phyloP scores from a whole-genome alignment of 2,329 filamentous ascomycete species.

The Paramyrothecium roridum region DNA sequence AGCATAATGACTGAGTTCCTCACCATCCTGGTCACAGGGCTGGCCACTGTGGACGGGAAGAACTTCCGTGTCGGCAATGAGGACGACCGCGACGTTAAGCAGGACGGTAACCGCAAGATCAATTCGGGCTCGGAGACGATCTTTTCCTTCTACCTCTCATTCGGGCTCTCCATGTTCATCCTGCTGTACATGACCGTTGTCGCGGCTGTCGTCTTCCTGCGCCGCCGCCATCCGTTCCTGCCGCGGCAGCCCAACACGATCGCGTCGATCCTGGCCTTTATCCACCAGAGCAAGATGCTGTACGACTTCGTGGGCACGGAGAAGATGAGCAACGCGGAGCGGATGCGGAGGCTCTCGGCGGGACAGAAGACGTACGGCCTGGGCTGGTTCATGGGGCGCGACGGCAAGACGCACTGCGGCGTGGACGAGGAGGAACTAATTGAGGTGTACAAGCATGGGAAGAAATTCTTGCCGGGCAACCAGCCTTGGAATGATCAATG shows the following conservation, averaged over 20 bases:
- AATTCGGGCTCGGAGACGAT: constrained; percentile 58
- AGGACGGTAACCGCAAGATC: constrained; percentile 21
- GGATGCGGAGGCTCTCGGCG: constrained; percentile 56
- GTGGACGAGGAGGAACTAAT: constrained; percentile 73
- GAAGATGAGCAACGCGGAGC: constrained; percentile 56
- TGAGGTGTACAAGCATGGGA: constrained; percentile 62
- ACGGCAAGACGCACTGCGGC: constrained; percentile 71
- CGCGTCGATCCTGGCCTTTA: constrained; percentile 70
- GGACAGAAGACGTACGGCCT: constrained; percentile 65
- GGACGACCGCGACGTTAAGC: constrained; percentile 3
- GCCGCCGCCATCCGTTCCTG: constrained; percentile 66
- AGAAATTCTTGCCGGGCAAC: constrained; percentile 44
- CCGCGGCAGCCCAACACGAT: constrained; percentile 79
- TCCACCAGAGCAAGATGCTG: constrained; percentile 79
- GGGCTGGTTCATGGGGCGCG: constrained; percentile 73
- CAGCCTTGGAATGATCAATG: constrained; percentile 48
- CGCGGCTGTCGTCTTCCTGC: constrained; percentile 56
- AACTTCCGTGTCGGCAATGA: constrained; percentile 44
- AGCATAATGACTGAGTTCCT: constrained; percentile 71
- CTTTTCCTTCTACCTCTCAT: constrained; percentile 63
- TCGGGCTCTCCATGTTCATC: constrained; percentile 59
- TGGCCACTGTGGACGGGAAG: constrained; percentile 61
- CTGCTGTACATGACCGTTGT: constrained; percentile 63
- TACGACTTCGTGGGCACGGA: constrained; percentile 71
- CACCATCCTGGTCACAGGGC: constrained; percentile 64